Conservation (phyloP, 164 flowering plant species). For the Paratinospora sagittata region DNA sequence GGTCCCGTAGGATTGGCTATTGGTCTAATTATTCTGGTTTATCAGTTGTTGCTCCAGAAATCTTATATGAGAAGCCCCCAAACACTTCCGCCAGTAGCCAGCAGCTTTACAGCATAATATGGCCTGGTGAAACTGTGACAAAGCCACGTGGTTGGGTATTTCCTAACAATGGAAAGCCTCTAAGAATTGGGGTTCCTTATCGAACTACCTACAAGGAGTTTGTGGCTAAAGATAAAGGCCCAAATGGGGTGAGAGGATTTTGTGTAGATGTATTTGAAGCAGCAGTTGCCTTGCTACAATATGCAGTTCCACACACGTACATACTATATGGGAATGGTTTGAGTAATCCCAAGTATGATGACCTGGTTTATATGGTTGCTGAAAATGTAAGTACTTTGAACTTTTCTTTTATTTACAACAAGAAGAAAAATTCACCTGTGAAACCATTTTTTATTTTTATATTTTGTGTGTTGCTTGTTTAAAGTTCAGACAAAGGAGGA, state of each 20-base stretch:
- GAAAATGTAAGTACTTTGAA: constrained; percentile 48
- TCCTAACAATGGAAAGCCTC: constrained; percentile 74
- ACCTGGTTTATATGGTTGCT: constrained; percentile 49
- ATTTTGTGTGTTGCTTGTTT: not conserved
- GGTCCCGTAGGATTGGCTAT: constrained; percentile 54
- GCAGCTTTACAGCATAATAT: constrained; percentile 51
- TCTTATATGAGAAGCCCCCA: constrained; percentile 42
- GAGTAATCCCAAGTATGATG: constrained; percentile 48
- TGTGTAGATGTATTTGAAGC: constrained; percentile 86
- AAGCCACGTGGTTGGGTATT: constrained; percentile 92
- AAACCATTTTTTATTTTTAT: not conserved
- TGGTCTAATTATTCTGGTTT: constrained; percentile 86
- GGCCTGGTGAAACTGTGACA: constrained; percentile 70
- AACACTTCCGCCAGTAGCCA: constrained; percentile 47
- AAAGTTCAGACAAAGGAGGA: not conserved
- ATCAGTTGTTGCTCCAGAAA: constrained; percentile 65
- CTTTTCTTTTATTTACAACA: not conserved
- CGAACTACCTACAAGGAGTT: constrained; percentile 62
- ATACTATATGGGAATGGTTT: constrained; percentile 62
- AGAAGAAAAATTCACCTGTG: no score
- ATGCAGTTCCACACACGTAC: constrained; percentile 61
- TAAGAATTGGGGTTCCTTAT: constrained; percentile 70
- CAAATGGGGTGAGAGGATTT: constrained; percentile 56
- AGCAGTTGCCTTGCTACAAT: constrained; percentile 67
- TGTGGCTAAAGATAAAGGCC: constrained; percentile 43